A percentile compares a stretch with the other conserved stretches of the same genome.
Evolutionary conservation across 176 grass and related monocot species (phyloP).

Genomic region (Panicum miliaceum): DNA sequence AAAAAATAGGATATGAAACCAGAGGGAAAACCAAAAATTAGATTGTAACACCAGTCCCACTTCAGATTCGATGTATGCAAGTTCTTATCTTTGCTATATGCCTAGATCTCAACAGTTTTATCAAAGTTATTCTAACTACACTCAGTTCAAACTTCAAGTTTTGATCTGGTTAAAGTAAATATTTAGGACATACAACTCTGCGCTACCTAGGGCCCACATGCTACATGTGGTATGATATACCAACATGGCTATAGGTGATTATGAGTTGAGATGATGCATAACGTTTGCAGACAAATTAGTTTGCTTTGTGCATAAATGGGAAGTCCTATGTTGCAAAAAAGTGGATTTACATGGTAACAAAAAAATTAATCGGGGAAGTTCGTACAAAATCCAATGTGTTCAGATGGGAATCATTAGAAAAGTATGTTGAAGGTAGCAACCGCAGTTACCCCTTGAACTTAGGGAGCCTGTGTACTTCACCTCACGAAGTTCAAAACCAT

Average conservation of each 20-base stretch:
- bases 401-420: not conserved
- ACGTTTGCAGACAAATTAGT: not conserved
- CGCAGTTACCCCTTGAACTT: not conserved
- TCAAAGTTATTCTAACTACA: not conserved
- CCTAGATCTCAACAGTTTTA: not conserved
- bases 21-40: not conserved
- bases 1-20: not conserved
- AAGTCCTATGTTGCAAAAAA: not conserved
- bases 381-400: not conserved
- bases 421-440: not conserved
- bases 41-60: not conserved
- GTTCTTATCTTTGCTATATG: not conserved
- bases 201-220: not conserved
- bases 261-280: not conserved
- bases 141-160: not conserved
- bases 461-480: not conserved
- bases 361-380: not conserved
- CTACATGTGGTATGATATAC: not conserved
- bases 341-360: constrained; percentile 8
- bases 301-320: not conserved
- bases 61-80: constrained; percentile 4
- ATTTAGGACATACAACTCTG: not conserved
- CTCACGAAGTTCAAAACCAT: not conserved
- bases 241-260: not conserved
- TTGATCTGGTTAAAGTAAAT: constrained; percentile 14